These are phyloP conservation scores for Didymella sp. DNA, from an alignment of 2,329 filamentous ascomycete genomes.

Conservation along the genomic window DNA sequence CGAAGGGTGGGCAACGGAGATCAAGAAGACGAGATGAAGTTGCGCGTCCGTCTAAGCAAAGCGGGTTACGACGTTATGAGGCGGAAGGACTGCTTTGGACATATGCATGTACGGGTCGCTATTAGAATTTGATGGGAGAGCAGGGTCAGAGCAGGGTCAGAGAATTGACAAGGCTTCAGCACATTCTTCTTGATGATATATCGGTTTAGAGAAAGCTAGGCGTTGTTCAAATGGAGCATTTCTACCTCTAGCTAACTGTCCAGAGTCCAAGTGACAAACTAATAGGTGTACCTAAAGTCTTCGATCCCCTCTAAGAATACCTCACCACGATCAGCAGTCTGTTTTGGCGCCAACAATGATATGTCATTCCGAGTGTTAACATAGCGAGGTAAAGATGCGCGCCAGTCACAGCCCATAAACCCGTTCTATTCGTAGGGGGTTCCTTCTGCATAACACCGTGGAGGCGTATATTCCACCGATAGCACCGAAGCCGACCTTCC, in stretches of 20 bases:
- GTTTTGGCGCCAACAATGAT: not conserved
- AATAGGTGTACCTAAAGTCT: not conserved
- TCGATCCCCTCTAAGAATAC: not conserved
- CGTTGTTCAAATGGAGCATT: not conserved
- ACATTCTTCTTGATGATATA: not conserved
- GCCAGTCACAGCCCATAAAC: not conserved
- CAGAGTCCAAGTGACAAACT: not conserved
- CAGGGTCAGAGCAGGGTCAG: not conserved
- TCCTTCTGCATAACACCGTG: not conserved
- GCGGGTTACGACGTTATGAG: slow-evolving; percentile 4
- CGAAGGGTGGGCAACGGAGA: slow-evolving; percentile 88
- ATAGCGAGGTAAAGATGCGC: not conserved
- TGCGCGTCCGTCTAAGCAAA: not conserved
- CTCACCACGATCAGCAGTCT: not conserved
- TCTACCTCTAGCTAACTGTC: not conserved
- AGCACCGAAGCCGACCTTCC: not conserved
- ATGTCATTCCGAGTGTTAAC: not conserved
- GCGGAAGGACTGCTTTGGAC: slow-evolving; percentile 1
- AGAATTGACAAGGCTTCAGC: too few species aligned
- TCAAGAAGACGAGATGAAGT: slow-evolving; percentile 64
- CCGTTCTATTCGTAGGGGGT: not conserved
- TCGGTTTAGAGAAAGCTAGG: not conserved
- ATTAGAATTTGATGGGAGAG: not conserved
- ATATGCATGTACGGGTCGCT: not conserved
- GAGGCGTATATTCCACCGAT: not conserved